Percentiles rank a stretch among this genome's conserved stretches.
These are phyloP conservation scores for Blastobotrys indianensis DNA, from an alignment of 1,139 yeast species.

Conservation along the genomic window DNA sequence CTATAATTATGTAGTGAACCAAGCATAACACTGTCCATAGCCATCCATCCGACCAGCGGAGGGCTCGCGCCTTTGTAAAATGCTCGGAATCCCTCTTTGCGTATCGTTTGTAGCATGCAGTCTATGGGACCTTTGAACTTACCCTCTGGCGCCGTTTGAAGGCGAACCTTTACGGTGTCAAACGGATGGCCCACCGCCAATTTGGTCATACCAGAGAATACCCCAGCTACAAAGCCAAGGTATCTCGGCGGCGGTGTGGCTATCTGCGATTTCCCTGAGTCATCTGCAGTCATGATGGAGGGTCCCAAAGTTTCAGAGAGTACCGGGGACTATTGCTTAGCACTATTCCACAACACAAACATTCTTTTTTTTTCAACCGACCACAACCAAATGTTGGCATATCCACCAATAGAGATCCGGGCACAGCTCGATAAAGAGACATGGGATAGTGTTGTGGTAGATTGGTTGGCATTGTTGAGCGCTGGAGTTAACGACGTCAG, in stretches of 20 bases:
- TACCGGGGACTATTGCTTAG: background rate
- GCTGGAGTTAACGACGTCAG: background rate
- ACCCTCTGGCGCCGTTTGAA: slow-evolving; percentile 72
- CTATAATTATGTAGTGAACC: slow-evolving; percentile 80
- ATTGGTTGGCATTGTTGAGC: slow-evolving; percentile 16
- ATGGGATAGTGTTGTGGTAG: slow-evolving; percentile 18
- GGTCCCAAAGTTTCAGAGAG: background rate
- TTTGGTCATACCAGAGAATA: slow-evolving; percentile 79
- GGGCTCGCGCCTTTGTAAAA: slow-evolving; percentile 89
- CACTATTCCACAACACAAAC: background rate
- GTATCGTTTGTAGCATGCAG: slow-evolving; percentile 65
- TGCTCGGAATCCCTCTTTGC: slow-evolving; percentile 69
- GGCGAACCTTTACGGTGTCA: slow-evolving; percentile 81
- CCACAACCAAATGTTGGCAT: slow-evolving; percentile 8
- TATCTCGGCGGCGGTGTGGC: slow-evolving; percentile 19
- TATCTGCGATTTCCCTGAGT: slow-evolving; percentile 4
- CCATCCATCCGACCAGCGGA: slow-evolving; percentile 87
- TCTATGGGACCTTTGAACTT: slow-evolving; percentile 78
- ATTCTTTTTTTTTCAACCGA: background rate
- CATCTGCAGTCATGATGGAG: slow-evolving; percentile 8
- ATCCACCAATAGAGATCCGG: slow-evolving; percentile 17
- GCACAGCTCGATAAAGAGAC: slow-evolving; percentile 11
- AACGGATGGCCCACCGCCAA: slow-evolving; percentile 92
- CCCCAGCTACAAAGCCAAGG: slow-evolving; percentile 77
- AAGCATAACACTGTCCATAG: slow-evolving; percentile 80